Conservation (phyloP, 1,139 yeast species). For the Saccharomycopsis crataegensis region DNA sequence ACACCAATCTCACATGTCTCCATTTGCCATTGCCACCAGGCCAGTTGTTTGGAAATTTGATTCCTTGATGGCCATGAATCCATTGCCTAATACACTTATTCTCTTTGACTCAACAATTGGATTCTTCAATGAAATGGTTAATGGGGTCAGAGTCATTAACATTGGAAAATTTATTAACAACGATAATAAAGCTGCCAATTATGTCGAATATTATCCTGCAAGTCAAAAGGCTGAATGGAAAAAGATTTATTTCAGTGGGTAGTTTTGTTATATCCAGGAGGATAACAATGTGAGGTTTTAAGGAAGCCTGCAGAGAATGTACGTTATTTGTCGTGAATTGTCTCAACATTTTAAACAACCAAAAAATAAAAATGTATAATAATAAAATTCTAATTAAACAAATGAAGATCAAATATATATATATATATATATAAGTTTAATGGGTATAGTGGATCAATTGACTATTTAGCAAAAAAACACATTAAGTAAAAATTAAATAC, state of each 20-base stretch:
- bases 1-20: slow-evolving; percentile 84
- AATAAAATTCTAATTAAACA: no score
- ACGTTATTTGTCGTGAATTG: no score
- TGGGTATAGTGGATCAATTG: no score
- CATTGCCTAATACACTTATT: slow-evolving; percentile 66
- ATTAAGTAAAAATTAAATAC: no score
- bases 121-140: slow-evolving; percentile 65
- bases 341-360: no score
- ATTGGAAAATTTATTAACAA: slow-evolving; percentile 50
- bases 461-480: no score
- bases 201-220: slow-evolving; percentile 64
- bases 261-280: not conserved
- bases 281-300: not conserved
- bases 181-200: slow-evolving; percentile 45
- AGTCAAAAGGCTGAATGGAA: slow-evolving; percentile 42
- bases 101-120: slow-evolving; percentile 67
- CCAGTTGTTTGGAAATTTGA: slow-evolving; percentile 69
- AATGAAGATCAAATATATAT: no score
- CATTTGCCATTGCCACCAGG: slow-evolving; percentile 55
- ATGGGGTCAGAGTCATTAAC: slow-evolving; percentile 76
- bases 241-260: slow-evolving; percentile 26
- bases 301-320: no score
- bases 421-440: no score
- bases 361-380: no score
- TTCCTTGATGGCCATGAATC: slow-evolving; percentile 61